Evolutionary conservation across 2,329 filamentous ascomycete species (phyloP).

Genomic region (Stagonosporopsis rhizophila): DNA sequence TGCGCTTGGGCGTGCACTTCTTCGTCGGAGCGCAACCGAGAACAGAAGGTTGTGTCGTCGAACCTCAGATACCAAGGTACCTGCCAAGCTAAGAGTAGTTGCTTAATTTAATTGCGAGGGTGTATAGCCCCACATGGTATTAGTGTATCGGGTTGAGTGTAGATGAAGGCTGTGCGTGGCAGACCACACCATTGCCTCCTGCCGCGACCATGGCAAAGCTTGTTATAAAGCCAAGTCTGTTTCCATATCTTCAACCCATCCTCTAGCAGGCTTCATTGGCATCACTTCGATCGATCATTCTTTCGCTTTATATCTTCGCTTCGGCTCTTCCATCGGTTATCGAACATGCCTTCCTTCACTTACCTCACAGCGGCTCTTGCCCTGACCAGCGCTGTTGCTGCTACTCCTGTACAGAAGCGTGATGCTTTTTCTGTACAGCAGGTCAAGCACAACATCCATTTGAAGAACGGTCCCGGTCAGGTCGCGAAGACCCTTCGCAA

Average conservation of each 20-base stretch:
- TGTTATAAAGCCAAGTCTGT: conserved; percentile 39
- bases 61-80: conserved; percentile 29
- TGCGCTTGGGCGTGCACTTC: conserved; percentile 6
- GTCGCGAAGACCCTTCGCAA: conserved; percentile 53
- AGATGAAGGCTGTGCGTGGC: conserved; percentile 19
- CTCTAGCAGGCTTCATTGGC: conserved; percentile 25
- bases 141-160: conserved; percentile 14
- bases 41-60: conserved; percentile 36
- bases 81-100: conserved; percentile 44
- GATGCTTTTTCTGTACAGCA: conserved; percentile 42
- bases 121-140: conserved; percentile 27
- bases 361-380: conserved; percentile 43
- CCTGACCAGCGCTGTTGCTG: conserved; percentile 33
- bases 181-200: conserved; percentile 16
- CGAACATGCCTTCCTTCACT: conserved; percentile 44
- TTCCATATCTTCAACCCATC: conserved; percentile 27
- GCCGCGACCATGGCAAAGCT: conserved; percentile 23
- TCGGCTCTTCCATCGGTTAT: conserved; percentile 15
- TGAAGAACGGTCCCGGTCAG: conserved; percentile 49
- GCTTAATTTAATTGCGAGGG: conserved; percentile 35
- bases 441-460: conserved; percentile 36
- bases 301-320: conserved; percentile 21
- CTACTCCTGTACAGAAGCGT: conserved; percentile 42
- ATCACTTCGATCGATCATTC: conserved; percentile 21
- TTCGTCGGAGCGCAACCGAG: conserved; percentile 31